Conservation (phyloP, 805 yeast genomes). For the Schizosaccharomyces lindneri region DNA sequence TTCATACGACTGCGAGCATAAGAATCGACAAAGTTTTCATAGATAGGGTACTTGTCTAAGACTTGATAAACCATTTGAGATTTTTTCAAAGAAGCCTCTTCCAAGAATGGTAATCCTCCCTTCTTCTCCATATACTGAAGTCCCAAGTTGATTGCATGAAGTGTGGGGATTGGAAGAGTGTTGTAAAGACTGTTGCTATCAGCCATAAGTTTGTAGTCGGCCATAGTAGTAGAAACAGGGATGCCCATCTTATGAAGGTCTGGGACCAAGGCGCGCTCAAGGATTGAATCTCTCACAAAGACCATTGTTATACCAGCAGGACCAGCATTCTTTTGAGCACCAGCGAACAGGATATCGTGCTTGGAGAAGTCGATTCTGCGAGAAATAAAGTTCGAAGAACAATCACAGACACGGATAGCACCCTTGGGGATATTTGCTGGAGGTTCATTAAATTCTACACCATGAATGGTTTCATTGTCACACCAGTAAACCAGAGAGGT, state of each 20-base stretch:
- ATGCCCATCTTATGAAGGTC: slow-evolving; percentile 32
- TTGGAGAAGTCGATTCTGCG: slow-evolving; percentile 56
- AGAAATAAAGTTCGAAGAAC: slow-evolving; percentile 81
- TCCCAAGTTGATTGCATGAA: slow-evolving; percentile 64
- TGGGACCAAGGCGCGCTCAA: slow-evolving; percentile 35
- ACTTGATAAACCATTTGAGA: slow-evolving; percentile 38
- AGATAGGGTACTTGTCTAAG: slow-evolving; percentile 40
- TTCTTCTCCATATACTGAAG: slow-evolving; percentile 30
- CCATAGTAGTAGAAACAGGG: slow-evolving; percentile 75
- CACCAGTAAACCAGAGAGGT: slow-evolving; percentile 74
- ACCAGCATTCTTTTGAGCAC: slow-evolving; percentile 96
- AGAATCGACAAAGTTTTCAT: slow-evolving; percentile 37
- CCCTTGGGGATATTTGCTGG: slow-evolving; percentile 30
- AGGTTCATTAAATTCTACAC: slow-evolving; percentile 52
- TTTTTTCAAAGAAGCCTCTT: slow-evolving; percentile 32
- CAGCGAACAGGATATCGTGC: slow-evolving; percentile 59
- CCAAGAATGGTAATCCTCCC: slow-evolving; percentile 55
- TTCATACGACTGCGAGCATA: slow-evolving; percentile 68
- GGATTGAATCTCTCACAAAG: slow-evolving; percentile 58
- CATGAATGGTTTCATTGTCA: slow-evolving; percentile 93
- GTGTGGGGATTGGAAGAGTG: slow-evolving; percentile 82
- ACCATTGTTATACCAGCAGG: slow-evolving; percentile 85
- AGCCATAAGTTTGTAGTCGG: slow-evolving; percentile 66
- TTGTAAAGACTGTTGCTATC: slow-evolving; percentile 81
- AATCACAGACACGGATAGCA: slow-evolving; percentile 72